A percentile compares a stretch with the other conserved stretches of the same genome.
Evolutionary conservation across 257 asterid genomes (phyloP).

Genomic region (Salvia rosmarinus): DNA sequence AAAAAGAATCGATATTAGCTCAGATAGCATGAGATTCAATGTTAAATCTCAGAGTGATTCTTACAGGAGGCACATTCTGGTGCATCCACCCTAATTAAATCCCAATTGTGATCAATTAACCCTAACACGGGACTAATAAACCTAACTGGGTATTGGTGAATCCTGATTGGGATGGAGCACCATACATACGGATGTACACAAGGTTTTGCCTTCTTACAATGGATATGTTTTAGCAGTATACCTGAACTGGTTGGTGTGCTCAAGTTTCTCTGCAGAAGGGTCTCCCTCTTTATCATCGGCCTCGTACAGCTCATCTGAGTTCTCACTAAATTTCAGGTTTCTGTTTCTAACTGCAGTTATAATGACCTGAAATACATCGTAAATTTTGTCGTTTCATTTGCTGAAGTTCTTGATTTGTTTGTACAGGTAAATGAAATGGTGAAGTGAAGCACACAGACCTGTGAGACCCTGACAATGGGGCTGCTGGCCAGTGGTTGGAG

Average conservation of each 20-base stretch:
- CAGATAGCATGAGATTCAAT: neutral
- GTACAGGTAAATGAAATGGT: neutral
- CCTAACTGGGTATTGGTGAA: too few species aligned
- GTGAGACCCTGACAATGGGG: conserved; percentile 45
- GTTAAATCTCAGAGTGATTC: neutral
- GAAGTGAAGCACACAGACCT: conserved; percentile 42
- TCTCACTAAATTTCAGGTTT: conserved; percentile 34
- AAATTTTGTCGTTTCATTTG: neutral
- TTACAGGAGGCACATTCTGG: neutral
- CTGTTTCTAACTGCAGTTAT: conserved; percentile 45
- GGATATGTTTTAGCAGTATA: conserved; percentile 15
- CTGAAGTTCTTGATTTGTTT: neutral
- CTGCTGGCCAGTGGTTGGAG: conserved; percentile 43
- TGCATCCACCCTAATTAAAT: too few species aligned
- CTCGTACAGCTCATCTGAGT: conserved; percentile 23
- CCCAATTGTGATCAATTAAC: too few species aligned
- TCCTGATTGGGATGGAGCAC: too few species aligned
- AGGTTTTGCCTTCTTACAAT: neutral
- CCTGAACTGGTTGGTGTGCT: conserved; percentile 44
- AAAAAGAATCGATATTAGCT: neutral
- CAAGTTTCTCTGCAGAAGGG: conserved; percentile 33
- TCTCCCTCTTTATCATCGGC: conserved; percentile 31
- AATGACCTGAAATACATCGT: conserved; percentile 40
- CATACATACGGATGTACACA: too few species aligned
- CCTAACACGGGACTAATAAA: too few species aligned